A percentile compares a stretch with the other conserved stretches of the same genome.
These are phyloP conservation scores for Dactylella cylindrospora DNA, from an alignment of 2,329 filamentous ascomycete species.

Conservation along the genomic window DNA sequence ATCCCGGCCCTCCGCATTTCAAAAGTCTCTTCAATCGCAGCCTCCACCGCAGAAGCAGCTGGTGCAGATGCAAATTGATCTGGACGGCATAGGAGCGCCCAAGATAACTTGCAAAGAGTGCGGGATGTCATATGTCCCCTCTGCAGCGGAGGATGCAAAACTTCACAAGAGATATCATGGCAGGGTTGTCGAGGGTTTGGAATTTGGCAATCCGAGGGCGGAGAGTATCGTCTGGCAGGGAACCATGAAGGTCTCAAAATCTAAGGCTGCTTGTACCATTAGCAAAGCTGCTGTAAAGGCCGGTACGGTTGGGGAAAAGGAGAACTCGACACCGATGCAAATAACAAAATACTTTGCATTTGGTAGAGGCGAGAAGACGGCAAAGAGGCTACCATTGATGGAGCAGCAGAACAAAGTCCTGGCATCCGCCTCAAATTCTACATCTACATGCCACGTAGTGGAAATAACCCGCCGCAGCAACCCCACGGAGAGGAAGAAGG, in stretches of 20 bases:
- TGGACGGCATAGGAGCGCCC: slow-evolving; percentile 33
- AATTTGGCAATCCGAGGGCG: slow-evolving; percentile 55
- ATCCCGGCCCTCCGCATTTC: neutral
- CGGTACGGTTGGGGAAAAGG: slow-evolving; percentile 50
- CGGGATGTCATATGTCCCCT: slow-evolving; percentile 68
- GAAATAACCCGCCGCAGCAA: slow-evolving; percentile 61
- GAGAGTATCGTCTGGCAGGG: slow-evolving; percentile 30
- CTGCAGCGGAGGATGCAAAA: slow-evolving; percentile 62
- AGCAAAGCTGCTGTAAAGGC: slow-evolving; percentile 50
- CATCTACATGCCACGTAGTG: slow-evolving; percentile 55
- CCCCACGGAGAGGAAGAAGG: slow-evolving; percentile 57
- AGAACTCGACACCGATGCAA: slow-evolving; percentile 4
- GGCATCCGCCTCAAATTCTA: neutral
- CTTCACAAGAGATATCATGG: slow-evolving; percentile 67
- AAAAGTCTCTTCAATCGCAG: neutral
- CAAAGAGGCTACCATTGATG: slow-evolving; percentile 3
- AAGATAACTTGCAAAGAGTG: slow-evolving; percentile 60
- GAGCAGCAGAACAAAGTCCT: too few species aligned
- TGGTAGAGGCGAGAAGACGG: slow-evolving; percentile 8
- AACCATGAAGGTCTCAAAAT: neutral
- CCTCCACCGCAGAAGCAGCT: slow-evolving; percentile 5
- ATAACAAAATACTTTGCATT: slow-evolving; percentile 23
- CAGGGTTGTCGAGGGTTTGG: slow-evolving; percentile 63
- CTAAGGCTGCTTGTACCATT: neutral
- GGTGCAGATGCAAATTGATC: slow-evolving; percentile 42